Base-by-base conservation (phyloP, 176 grass and related monocot genomes). In the Secale cereale region DNA sequence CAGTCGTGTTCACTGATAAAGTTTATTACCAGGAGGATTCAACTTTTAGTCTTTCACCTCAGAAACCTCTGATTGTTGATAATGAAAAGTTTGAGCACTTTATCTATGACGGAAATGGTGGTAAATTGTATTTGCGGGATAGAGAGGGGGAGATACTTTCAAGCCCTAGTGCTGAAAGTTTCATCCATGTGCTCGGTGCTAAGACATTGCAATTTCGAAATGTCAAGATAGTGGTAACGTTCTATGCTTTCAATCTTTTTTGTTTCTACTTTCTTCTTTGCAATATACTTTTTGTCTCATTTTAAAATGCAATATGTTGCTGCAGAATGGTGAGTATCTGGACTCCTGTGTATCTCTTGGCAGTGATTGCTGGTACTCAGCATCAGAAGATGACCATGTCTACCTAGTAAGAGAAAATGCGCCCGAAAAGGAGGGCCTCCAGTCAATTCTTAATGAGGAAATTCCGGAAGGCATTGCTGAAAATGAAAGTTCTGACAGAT, bases 81-180 rank as follows among this genome's bases (percentile, higher is more conserved):
- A 91, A 86, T 89, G 93, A 95, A 90, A 85, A 70, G 45, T 98
- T 98, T 84, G 83, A 88, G 77, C 91, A 94, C 88, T 92, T 95
- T 69, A 90, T 92, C 89, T 98, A 98, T 72, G 93, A 98, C 37
- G 96, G 93, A 78, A 94, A 95, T 76, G 96, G 96, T 83, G 93
- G 96, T 54, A 98, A 94, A 74, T 82, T 98, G 76, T 94, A 90
- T 90, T 87, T 98, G 76, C 74, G 83, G 10, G 96, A 98, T 86
- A 92, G 83, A 82, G 77, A 82, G 52, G 96, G 91, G 15, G 87
- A 94, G 78, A 75, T 89, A 78, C 80, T 95, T 22, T 93, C 85
- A 71, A 70, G 70, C 36, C 89, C 96, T 76, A 89, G 89, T 30
- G 29, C 76, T 78, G 96, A 98, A 79, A 84, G 86, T 62, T 92